Base-by-base conservation (phyloP, 2,329 filamentous ascomycete genomes). In the Botrytis sinoallii region DNA sequence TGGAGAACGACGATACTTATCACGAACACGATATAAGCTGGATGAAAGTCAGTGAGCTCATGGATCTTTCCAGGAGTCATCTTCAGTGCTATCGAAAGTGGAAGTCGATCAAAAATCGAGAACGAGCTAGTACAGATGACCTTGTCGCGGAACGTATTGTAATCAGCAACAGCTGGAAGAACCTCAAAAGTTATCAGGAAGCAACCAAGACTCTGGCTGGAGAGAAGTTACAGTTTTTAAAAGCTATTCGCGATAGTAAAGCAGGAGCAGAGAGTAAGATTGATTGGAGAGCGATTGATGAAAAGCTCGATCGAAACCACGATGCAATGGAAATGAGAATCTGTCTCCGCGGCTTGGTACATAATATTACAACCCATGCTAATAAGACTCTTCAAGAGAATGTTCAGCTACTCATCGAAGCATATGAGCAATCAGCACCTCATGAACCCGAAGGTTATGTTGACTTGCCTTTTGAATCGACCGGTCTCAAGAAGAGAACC, bases 21-120 rank as follows among this genome's bases (percentile, higher is more conserved):
- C 72, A 77, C 61, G 86, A 88, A 75, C 82, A 85, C 29, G 81
- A 89, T 46, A 85, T 94, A 75, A 88, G 91, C 77, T 94, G 92
- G 91, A 84, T 87, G 68, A 81, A 84, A 14, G 88, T 94, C 38
- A 91, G 89, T 77, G 83, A 88, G 74, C 85, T 85, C 71, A 90
- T 94, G 88, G 85, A 83, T 22, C 84, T 85, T 66, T 89, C 85
- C 14, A 86, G 92, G 63, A 92, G 87, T 75, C 87, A 90, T 4
- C 85, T 92, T 38, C 91, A 93, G 80, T 93, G 91, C 79, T 85
- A 86, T 40, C 85, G 85, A 40, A 94, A 94, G 79, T 94, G 91
- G 90, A 88, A 87, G 74, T 81, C 83, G 42, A 76, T 89, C 29
- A 81, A 83, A 70, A 78, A 81, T n/a, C 75, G 78, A 22, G 78